Percentiles rank a stretch among this genome's conserved stretches.
These are phyloP conservation scores for Sporormia fimetaria DNA, from an alignment of 495 filamentous ascomycete genomes.

Conservation along the genomic window DNA sequence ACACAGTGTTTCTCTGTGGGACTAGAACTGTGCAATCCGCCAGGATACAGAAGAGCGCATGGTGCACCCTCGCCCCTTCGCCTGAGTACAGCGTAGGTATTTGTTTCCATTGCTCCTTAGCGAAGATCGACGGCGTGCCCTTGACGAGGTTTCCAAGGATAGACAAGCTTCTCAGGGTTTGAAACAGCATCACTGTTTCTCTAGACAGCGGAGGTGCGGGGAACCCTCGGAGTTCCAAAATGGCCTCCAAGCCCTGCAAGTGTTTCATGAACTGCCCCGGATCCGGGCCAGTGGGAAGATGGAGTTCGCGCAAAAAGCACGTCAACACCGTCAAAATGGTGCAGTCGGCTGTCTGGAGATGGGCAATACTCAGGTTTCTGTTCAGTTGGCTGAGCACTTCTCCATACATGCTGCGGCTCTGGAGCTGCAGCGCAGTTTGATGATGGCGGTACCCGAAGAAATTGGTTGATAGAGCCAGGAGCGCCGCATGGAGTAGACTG, in stretches of 20 bases:
- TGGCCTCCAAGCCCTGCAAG: conserved; percentile 7
- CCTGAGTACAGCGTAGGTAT: not conserved
- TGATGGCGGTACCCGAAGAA: conserved; percentile 14
- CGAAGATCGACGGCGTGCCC: not conserved
- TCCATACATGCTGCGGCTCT: conserved; percentile 8
- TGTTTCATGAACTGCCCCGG: conserved; percentile 13
- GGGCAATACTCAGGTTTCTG: not conserved
- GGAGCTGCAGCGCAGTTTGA: conserved; percentile 1
- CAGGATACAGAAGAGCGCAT: conserved; percentile 6
- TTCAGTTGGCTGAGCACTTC: conserved; percentile 7
- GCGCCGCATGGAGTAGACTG: not conserved
- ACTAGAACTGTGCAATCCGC: conserved; percentile 7
- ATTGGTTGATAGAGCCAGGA: conserved; percentile 6
- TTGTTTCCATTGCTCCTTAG: conserved; percentile 10
- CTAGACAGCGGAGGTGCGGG: not conserved
- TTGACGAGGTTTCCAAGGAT: conserved; percentile 6
- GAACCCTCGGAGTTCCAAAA: conserved; percentile 5
- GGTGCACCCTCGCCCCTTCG: not conserved
- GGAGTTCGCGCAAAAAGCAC: conserved; percentile 12
- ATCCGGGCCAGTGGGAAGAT: conserved; percentile 6
- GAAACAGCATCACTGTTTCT: not conserved
- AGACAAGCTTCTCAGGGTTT: not conserved
- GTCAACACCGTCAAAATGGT: conserved; percentile 10
- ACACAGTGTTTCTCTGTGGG: not conserved
- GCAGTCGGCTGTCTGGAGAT: conserved; percentile 8